Conservation (phyloP, 2,329 filamentous ascomycete species). For the Botrytis medusae region DNA sequence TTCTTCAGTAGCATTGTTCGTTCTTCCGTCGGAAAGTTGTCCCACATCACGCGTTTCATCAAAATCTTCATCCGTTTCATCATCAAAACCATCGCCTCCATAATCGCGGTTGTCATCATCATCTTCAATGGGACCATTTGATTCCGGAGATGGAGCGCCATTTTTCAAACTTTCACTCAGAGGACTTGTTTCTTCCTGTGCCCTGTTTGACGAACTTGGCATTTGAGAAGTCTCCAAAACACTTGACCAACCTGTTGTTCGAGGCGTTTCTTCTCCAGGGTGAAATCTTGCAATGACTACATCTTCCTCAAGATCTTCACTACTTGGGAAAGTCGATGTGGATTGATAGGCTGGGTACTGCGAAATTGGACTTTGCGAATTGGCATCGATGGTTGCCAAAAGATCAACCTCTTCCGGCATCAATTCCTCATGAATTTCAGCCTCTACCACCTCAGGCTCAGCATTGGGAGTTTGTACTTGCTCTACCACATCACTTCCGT, state of each 20-base stretch:
- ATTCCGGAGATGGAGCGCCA: not conserved
- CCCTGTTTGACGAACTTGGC: conserved; percentile 3
- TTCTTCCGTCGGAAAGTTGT: not conserved
- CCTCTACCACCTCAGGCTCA: conserved; percentile 25
- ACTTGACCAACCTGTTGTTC: conserved; percentile 35
- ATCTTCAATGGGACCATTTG: not conserved
- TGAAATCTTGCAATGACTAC: conserved; percentile 35
- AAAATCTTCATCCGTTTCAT: conserved; percentile 10
- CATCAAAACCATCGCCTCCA: conserved; percentile 1
- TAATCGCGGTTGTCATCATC: conserved; percentile 18
- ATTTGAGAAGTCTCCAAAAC: conserved; percentile 25
- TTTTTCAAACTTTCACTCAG: not conserved
- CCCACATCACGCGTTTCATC: conserved; percentile 16
- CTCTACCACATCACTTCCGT: conserved; percentile 32
- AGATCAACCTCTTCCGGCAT: conserved; percentile 22
- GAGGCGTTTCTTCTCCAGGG: conserved; percentile 33
- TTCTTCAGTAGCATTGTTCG: not conserved
- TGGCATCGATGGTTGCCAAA: conserved; percentile 18
- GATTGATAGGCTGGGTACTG: conserved; percentile 32
- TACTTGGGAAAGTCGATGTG: conserved; percentile 23
- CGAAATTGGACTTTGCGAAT: conserved; percentile 21
- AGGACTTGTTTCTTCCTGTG: not conserved
- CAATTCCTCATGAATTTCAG: conserved; percentile 17
- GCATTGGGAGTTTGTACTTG: conserved; percentile 28
- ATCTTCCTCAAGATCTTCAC: conserved; percentile 26